Evolutionary conservation across 768 basidiomycete genomes (phyloP).

Genomic region (Podaxis pistillaris): DNA sequence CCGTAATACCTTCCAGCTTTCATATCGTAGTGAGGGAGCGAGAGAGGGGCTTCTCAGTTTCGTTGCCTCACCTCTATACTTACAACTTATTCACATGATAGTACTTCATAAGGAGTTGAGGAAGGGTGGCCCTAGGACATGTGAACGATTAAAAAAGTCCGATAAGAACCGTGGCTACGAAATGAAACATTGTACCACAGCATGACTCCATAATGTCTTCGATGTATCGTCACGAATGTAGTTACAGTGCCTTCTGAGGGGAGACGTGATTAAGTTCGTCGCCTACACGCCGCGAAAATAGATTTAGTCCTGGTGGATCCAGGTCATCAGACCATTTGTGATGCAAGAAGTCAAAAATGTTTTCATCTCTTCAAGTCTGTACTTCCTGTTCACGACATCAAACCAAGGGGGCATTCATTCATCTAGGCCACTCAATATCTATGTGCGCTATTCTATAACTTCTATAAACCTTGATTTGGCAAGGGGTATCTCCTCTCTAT

Average conservation of each 20-base stretch:
- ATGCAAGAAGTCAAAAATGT: no score
- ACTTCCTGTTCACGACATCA: no score
- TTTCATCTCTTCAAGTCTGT: no score
- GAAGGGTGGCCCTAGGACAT: not conserved
- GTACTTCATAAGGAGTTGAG: not conserved
- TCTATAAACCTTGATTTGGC: not conserved
- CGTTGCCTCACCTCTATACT: not conserved
- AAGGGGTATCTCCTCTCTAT: not conserved
- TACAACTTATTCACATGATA: not conserved
- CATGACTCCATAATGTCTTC: not conserved
- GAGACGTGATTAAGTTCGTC: no score
- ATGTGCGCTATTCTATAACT: not conserved
- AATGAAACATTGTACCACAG: not conserved
- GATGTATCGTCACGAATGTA: no score
- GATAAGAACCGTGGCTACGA: not conserved
- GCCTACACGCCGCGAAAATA: no score
- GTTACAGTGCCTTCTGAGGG: no score
- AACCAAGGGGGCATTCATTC: no score
- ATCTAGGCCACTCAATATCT: no score
- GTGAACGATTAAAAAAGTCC: not conserved
- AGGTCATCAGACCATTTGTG: no score
- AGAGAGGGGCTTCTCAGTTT: not conserved
- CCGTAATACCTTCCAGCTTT: constrained; percentile 47
- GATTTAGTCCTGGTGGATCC: no score
- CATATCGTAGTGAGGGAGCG: constrained; percentile 25